Conservation (phyloP, 257 asterid genomes). For the Solanum tarapatanum region DNA sequence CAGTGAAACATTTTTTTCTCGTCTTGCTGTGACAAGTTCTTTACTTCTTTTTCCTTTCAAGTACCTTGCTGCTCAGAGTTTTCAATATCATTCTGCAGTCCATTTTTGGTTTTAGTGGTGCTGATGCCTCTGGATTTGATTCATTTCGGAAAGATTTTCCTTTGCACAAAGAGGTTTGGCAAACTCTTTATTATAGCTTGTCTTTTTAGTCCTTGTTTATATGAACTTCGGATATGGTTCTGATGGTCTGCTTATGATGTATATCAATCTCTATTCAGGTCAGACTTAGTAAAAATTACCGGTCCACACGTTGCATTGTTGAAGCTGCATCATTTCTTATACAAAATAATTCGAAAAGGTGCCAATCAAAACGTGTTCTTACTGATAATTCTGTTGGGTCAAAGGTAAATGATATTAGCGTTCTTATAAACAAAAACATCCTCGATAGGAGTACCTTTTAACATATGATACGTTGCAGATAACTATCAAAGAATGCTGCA, state of each 20-base stretch:
- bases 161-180: conserved; percentile 76
- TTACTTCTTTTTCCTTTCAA: not conserved
- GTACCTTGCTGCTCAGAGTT: not conserved
- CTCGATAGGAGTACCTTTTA: not conserved
- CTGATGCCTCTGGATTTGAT: conserved; percentile 85
- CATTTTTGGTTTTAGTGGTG: conserved; percentile 92
- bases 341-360: conserved; percentile 56
- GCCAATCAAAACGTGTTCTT: conserved; percentile 55
- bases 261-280: conserved; percentile 37
- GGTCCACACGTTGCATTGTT: conserved; percentile 88
- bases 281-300: conserved; percentile 69
- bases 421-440: not conserved
- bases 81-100: conserved; percentile 38
- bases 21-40: not conserved
- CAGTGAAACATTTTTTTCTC: not conserved
- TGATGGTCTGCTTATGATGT: not conserved
- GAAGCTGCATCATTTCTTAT: conserved; percentile 90
- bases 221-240: not conserved
- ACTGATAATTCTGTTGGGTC: conserved; percentile 82
- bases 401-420: conserved; percentile 38
- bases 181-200: not conserved
- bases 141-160: conserved; percentile 88
- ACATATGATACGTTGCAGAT: conserved; percentile 34
- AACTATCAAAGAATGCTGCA: conserved; percentile 77
- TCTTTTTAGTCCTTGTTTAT: not conserved